phyloP scores from a whole-genome alignment of 139 green algal genomes.

The Asterochloris erici region DNA sequence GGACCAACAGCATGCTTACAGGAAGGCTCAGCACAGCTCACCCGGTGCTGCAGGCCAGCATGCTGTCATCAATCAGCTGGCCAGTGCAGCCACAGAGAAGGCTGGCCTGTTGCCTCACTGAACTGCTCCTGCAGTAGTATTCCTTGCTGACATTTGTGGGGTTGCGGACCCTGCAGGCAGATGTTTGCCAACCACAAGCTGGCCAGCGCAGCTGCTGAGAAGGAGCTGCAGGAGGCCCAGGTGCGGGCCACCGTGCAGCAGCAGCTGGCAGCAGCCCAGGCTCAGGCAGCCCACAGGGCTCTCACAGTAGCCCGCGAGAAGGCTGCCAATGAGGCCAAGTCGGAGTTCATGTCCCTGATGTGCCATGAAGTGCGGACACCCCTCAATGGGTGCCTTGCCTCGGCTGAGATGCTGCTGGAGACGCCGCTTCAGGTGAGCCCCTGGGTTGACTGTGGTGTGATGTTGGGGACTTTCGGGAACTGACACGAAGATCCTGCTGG shows the following conservation, averaged over 20 bases:
- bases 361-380: slow-evolving; percentile 74
- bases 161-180: slow-evolving; percentile 36
- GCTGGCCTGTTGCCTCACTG: no score
- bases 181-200: slow-evolving; percentile 67
- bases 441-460: no score
- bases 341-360: slow-evolving; percentile 65
- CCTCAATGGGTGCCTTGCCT: slow-evolving; percentile 83
- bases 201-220: slow-evolving; percentile 54
- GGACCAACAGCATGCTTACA: no score
- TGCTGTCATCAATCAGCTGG: no score
- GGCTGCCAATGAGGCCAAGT: slow-evolving; percentile 76
- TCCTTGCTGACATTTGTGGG: no score
- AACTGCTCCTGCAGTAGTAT: no score
- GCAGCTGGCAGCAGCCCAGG: slow-evolving; percentile 49
- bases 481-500: no score
- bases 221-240: slow-evolving; percentile 66
- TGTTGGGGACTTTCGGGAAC: no score
- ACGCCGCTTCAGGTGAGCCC: slow-evolving; percentile 46
- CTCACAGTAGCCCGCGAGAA: slow-evolving; percentile 67
- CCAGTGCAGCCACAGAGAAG: no score
- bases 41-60: no score
- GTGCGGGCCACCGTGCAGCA: slow-evolving; percentile 58
- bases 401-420: slow-evolving; percentile 85
- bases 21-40: no score
- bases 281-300: slow-evolving; percentile 53